Base-by-base conservation (phyloP, 2,329 filamentous ascomycete genomes). In the Dactylellina leptospora region DNA sequence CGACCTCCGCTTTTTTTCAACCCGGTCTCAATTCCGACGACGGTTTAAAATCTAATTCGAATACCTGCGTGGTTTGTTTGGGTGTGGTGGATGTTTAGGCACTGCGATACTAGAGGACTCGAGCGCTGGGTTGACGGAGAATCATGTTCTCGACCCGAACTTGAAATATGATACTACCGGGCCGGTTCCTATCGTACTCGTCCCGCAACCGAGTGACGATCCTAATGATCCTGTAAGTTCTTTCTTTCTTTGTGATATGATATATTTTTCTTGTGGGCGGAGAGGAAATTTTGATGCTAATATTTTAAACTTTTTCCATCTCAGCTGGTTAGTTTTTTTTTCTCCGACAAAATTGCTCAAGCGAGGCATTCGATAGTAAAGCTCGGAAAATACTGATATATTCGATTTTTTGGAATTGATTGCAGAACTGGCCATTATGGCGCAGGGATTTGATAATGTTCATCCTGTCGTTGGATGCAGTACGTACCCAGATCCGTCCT, bases 151-250 rank as follows among this genome's bases (percentile, higher is more conserved):
- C 33, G 58, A 71, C 59, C 66, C 66, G 18, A 71, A 71, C 45
- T 44, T 95, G 76, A 96, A 95, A 80, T 90, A 87, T 79, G 90
- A 93, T 79, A 84, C 80, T 56, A 88, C 83, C 74, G 89, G 90
- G 30, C 82, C 83, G 16, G 80, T 84, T 16, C 86, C 88, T 54
- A 90, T 93, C 76, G 90, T 97, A 76, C 86, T 97, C 28, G 89
- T 96, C 3, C 93, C 93, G 3, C 93, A 97, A 78, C 93, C 93
- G 1, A 93, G 89, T 74, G 90, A 96, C 79, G 91, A 96, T 79
- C 91, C 91, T 2, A 93, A 96, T 79, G 93, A 97, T 80, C 93
- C 92, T 27, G 83, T 96, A 75, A 86, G 88, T 84, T 70, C 81
- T 76, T 42, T 70, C 81, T 76, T 42, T 74, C 40, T 1, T 44